Base-by-base conservation (phyloP, 441 rosid genomes). In the Gossypium gossypioides region DNA sequence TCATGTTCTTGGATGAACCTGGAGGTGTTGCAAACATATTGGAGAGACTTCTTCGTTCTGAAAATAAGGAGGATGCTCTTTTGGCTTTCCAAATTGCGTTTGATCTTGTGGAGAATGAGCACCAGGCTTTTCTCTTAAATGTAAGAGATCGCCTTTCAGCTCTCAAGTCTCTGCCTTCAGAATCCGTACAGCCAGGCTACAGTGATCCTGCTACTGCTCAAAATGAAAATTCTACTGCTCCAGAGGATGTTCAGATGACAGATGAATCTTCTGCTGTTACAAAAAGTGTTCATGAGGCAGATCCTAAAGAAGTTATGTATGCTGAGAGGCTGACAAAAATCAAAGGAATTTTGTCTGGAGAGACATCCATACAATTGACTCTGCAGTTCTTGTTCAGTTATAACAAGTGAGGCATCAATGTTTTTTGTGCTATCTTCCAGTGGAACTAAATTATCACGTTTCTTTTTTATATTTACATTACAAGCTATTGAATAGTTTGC, bases 91-190 rank as follows among this genome's bases (percentile, higher is more conserved):
- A 95, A 85, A 84, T 95, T 56, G 93, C 96, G 6, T 95, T 95
- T 82, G 97, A 95, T 79, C 97, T 95, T 73, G 91, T 92, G 55
- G 97, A 95, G 90, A 95, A 92, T 63, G 99, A 95, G 84, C 96
- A 88, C 84, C 99, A 92, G 79, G 97, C 99, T 73, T 91, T 95
- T 85, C 94, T 95, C 64, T 76, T 95, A 73, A 89, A 88, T 81
- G 96, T 95, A 63, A 84, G 93, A 80, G 91, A 89, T 79, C 89
- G 81, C 57, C 93, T 95, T 72, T 83, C 94, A 48, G 78, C 75
- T 64, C 93, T 92, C n/a, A 95, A 85, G 76, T 56, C 87, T 72
- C 84, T 75, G 50, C 75, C 86, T 77, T 71, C 81, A 46, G 97
- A 84, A 72, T 56, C 86, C 34, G 83, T 62, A 57, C 90, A 81